A percentile compares a stretch with the other conserved stretches of the same genome.
Conservation (phyloP, 1,284 basidiomycete species). For the Volvariella surrecta region DNA sequence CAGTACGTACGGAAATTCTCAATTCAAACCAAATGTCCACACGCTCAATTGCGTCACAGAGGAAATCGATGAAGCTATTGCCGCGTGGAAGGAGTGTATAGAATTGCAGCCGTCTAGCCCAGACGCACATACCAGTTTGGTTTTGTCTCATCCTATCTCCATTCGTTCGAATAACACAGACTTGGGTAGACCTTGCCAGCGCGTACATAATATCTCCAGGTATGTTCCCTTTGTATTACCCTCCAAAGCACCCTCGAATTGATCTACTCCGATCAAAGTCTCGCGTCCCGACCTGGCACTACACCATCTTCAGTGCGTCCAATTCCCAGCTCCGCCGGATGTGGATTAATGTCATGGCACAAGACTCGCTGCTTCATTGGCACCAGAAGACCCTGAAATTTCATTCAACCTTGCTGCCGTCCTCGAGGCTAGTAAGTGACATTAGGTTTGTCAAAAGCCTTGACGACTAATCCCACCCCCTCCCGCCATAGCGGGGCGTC, state of each 20-base stretch:
- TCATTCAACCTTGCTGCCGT: conserved; percentile 91
- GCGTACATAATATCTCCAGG: conserved; percentile 82
- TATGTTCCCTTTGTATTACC: conserved; percentile 10
- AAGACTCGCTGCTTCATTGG: conserved; percentile 79
- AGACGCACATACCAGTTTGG: conserved; percentile 88
- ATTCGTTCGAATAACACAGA: conserved; percentile 8
- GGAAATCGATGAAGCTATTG: conserved; percentile 80
- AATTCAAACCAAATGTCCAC: background rate
- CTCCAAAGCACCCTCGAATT: background rate
- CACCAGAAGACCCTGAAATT: conserved; percentile 91
- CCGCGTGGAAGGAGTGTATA: conserved; percentile 83
- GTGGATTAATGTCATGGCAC: conserved; percentile 11
- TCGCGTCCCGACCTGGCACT: conserved; percentile 86
- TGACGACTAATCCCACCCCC: conserved; percentile 19
- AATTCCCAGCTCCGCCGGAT: conserved; percentile 17
- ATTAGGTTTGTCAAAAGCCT: conserved; percentile 19
- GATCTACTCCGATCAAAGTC: conserved; percentile 31
- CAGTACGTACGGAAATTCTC: conserved; percentile 37
- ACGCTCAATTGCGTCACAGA: conserved; percentile 34
- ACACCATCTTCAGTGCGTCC: conserved; percentile 73
- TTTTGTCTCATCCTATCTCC: conserved; percentile 8
- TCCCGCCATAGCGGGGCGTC: conserved; percentile 50
- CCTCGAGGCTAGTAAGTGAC: conserved; percentile 73
- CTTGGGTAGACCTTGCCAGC: conserved; percentile 72
- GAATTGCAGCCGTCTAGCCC: conserved; percentile 76